Evolutionary conservation across 129 eudicot genomes (phyloP).

Genomic region (Flaveria bidentis): DNA sequence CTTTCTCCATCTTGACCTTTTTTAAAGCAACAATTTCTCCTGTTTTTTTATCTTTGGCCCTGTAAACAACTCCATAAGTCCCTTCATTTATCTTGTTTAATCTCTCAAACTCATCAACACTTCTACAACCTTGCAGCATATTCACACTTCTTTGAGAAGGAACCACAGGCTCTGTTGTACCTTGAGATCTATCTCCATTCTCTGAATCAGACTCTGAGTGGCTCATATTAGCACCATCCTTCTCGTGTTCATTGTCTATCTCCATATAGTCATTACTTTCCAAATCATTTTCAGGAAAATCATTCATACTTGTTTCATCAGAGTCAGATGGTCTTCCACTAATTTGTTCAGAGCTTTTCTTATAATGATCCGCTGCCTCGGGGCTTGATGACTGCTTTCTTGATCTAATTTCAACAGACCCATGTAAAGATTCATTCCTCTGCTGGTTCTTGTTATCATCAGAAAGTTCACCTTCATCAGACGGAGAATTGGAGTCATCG

Average conservation of each 20-base stretch:
- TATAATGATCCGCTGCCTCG: slow-evolving; percentile 47
- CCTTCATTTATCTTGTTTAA: slow-evolving; percentile 91
- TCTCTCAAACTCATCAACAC: slow-evolving; percentile 91
- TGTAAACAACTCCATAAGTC: slow-evolving; percentile 83
- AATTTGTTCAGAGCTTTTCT: slow-evolving; percentile 44
- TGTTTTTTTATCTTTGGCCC: slow-evolving; percentile 84
- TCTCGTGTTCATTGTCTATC: slow-evolving; percentile 44
- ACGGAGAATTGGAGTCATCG: slow-evolving; percentile 66
- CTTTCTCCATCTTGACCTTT: slow-evolving; percentile 97
- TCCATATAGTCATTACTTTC: slow-evolving; percentile 58
- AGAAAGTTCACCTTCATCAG: slow-evolving; percentile 68
- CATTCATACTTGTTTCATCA: slow-evolving; percentile 34
- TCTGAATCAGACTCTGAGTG: slow-evolving; percentile 61
- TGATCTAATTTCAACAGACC: slow-evolving; percentile 40
- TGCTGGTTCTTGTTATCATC: slow-evolving; percentile 33
- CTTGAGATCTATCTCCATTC: slow-evolving; percentile 30
- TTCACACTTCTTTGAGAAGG: slow-evolving; percentile 65
- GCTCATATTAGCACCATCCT: slow-evolving; percentile 39
- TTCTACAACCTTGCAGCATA: slow-evolving; percentile 96
- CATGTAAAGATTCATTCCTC: slow-evolving; percentile 9
- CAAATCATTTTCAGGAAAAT: not conserved
- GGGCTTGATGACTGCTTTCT: slow-evolving; percentile 52
- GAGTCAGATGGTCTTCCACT: slow-evolving; percentile 46
- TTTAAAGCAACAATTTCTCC: slow-evolving; percentile 94
- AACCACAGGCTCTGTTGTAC: slow-evolving; percentile 37